Base-by-base conservation (phyloP, 805 yeast genomes). In the Blastobotrys peoriensis region DNA sequence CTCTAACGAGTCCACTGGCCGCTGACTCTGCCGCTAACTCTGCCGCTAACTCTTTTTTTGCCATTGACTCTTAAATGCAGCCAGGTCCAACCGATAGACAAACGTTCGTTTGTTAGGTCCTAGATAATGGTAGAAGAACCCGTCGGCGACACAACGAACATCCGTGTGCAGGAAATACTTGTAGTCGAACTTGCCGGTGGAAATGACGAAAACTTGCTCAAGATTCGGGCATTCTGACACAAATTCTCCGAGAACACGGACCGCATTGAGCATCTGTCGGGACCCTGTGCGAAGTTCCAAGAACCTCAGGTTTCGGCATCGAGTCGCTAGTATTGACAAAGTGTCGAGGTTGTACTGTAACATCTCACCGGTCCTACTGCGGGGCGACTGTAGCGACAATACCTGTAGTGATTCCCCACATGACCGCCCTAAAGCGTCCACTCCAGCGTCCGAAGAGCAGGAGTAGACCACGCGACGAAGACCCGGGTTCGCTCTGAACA, bases 401-500 rank as follows among this genome's bases (percentile, higher is more conserved):
- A 36, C 40, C 16, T 41, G 39, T 3, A 41, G 39, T 10, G 34
- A 20, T 9, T n/a, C 34, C 5, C 44, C 44, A 36, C 44, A 41
- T 3, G 9, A 20, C 10, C 35, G 27, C 2, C 33, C 44, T 3
- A 41, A 33, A 3, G 39, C 34, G 9, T n/a, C 3, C 8, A 41
- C 20, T 4, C 40, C 44, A 3, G 15, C 21, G 5, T 10, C 8
- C 5, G 25, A 15, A 3, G 34, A 17, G 33, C 44, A 41, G 15
- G 35, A 34, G 28, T 41, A 41, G 13, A 36, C 44, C 5, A 41
- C 44, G 4, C 44, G 20, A 13, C 18, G 17, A 19, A 41, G 40
- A n/a, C 17, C 20, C 21, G 39, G 39, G 33, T 41, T 41, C n/a
- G 19, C n/a, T 16, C 35, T n/a, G 19, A 41, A 41, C 27, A 41